A percentile compares a stretch with the other conserved stretches of the same genome.
phyloP scores from a whole-genome alignment of 2,329 filamentous ascomycete species.

The Aspergillus ochraceoroseus region DNA sequence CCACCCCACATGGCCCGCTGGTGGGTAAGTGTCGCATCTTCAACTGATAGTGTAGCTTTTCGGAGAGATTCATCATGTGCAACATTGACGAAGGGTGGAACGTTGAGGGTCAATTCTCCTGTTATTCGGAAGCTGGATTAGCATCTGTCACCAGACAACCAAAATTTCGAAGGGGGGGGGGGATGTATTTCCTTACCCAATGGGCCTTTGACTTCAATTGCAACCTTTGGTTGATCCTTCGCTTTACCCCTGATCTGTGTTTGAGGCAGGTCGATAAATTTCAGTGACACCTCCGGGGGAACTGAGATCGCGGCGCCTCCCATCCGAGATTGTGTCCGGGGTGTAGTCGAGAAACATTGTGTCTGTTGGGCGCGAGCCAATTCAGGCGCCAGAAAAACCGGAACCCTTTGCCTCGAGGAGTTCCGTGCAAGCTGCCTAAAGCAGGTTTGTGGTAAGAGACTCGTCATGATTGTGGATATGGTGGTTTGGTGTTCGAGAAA shows the following conservation, averaged over 20 bases:
- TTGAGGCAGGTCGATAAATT: slow-evolving; percentile 59
- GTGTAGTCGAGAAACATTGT: slow-evolving; percentile 67
- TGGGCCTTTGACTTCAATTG: slow-evolving; percentile 72
- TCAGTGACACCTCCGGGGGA: slow-evolving; percentile 75
- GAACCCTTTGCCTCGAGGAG: slow-evolving; percentile 47
- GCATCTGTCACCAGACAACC: slow-evolving; percentile 2
- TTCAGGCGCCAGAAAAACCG: slow-evolving; percentile 68
- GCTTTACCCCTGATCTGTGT: slow-evolving; percentile 57
- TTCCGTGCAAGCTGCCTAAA: slow-evolving; percentile 53
- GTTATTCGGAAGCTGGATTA: slow-evolving; percentile 16
- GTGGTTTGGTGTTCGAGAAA: slow-evolving; percentile 22
- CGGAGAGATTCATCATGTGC: slow-evolving; percentile 59
- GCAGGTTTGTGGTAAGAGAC: slow-evolving; percentile 57
- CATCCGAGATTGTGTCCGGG: slow-evolving; percentile 69
- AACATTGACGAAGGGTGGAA: slow-evolving; percentile 75
- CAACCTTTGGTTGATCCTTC: slow-evolving; percentile 57
- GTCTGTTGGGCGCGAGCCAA: slow-evolving; percentile 48
- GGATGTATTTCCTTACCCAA: slow-evolving; percentile 52
- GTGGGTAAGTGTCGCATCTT: slow-evolving; percentile 62
- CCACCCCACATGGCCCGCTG: slow-evolving; percentile 99
- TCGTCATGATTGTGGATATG: slow-evolving; percentile 53
- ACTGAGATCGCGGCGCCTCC: slow-evolving; percentile 74
- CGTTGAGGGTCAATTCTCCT: slow-evolving; percentile 70
- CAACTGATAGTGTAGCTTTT: slow-evolving; percentile 64
- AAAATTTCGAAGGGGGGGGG: no score